phyloP scores from a whole-genome alignment of 148 eudicot species.

The Agrostemma githago region DNA sequence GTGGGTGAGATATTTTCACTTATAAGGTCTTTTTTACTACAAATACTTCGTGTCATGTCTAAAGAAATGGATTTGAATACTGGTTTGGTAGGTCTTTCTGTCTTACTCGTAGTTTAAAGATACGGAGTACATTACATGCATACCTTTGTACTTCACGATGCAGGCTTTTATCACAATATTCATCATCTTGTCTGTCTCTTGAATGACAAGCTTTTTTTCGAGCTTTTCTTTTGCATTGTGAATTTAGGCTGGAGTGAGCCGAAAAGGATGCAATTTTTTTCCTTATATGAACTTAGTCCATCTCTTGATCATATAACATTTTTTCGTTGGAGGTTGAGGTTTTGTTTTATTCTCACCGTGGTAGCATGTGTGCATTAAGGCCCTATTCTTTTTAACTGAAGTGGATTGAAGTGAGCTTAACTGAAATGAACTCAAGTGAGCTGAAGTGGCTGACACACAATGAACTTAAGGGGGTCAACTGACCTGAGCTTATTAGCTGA shows the following conservation, averaged over 20 bases:
- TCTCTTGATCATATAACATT: too few species aligned
- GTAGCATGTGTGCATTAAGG: neutral
- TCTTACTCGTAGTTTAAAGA: neutral
- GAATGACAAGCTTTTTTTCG: neutral
- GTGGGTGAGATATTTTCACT: constrained; percentile 49
- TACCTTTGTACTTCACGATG: neutral
- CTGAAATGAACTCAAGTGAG: too few species aligned
- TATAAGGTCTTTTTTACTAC: neutral
- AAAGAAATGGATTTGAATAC: neutral
- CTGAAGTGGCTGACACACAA: too few species aligned
- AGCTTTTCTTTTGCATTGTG: neutral
- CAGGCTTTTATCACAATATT: neutral
- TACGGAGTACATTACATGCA: neutral
- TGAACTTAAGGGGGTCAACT: too few species aligned
- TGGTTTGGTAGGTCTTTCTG: neutral
- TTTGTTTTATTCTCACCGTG: neutral
- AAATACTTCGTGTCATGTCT: neutral
- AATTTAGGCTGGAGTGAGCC: neutral
- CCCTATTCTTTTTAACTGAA: too few species aligned
- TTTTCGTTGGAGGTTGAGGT: too few species aligned
- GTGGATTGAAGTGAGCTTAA: too few species aligned
- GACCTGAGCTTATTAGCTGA: too few species aligned
- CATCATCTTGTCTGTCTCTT: neutral
- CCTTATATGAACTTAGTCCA: neutral
- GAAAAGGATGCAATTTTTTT: neutral